Conservation (phyloP, 106 monocot genomes). For the Acanthochlamys bracteata region DNA sequence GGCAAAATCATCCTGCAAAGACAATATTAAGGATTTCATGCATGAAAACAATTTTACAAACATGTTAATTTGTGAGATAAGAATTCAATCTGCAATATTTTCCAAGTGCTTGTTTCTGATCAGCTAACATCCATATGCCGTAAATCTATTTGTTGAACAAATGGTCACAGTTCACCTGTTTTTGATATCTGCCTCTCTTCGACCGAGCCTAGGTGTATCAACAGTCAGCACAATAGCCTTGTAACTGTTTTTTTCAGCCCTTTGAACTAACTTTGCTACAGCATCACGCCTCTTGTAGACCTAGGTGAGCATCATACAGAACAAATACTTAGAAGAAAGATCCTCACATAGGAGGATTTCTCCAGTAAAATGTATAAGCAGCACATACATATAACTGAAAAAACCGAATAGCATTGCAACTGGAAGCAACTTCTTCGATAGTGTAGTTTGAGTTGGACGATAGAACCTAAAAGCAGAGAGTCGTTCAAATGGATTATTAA, state of each 20-base stretch:
- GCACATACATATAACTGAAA: constrained; percentile 74
- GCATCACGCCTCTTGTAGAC: constrained; percentile 58
- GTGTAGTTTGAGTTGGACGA: constrained; percentile 50
- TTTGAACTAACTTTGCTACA: constrained; percentile 32
- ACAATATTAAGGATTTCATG: background rate
- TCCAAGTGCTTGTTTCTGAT: background rate
- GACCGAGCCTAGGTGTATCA: constrained; percentile 63
- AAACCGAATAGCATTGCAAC: constrained; percentile 66
- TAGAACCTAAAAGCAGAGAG: constrained; percentile 43
- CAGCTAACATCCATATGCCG: background rate
- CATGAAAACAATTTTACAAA: background rate
- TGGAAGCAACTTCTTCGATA: constrained; percentile 69
- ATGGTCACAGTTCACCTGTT: constrained; percentile 72
- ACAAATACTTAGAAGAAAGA: background rate
- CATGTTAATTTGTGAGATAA: background rate
- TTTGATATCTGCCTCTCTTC: constrained; percentile 62
- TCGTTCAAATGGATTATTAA: background rate
- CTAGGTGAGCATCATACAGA: constrained; percentile 10
- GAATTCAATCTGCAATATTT: background rate
- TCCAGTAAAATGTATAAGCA: background rate
- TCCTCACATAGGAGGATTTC: background rate
- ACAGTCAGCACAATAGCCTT: constrained; percentile 73
- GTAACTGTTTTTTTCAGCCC: constrained; percentile 59
- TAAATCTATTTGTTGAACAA: background rate
- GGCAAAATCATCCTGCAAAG: constrained; percentile 38